Evolutionary conservation across 2,329 filamentous ascomycete species (phyloP).

Genomic region (Diaporthe nobilis): DNA sequence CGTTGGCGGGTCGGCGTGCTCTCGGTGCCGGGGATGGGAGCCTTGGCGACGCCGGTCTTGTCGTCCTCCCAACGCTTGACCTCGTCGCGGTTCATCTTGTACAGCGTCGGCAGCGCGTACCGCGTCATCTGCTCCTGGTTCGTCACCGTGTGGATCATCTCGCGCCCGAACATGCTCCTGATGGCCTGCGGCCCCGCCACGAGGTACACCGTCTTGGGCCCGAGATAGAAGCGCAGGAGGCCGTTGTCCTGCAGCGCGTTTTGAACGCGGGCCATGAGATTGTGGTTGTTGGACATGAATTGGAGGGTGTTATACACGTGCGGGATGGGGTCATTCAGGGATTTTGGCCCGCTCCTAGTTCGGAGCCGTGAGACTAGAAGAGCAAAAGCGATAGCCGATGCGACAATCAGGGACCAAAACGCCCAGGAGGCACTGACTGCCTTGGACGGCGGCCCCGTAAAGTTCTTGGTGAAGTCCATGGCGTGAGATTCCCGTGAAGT

Average conservation of each 20-base stretch:
- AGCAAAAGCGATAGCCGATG: background rate
- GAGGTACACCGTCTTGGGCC: slow-evolving; percentile 41
- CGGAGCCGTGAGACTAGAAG: background rate
- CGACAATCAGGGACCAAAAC: background rate
- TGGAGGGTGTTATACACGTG: slow-evolving; percentile 43
- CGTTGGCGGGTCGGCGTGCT: slow-evolving; percentile 32
- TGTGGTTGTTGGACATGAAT: slow-evolving; percentile 40
- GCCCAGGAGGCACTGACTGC: background rate
- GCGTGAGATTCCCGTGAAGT: background rate
- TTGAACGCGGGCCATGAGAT: slow-evolving; percentile 39
- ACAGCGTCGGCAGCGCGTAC: slow-evolving; percentile 39
- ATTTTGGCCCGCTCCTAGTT: background rate
- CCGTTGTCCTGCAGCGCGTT: slow-evolving; percentile 24
- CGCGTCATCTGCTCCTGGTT: slow-evolving; percentile 44
- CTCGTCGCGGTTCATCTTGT: slow-evolving; percentile 19
- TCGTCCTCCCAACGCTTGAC: slow-evolving; percentile 32
- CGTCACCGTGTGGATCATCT: slow-evolving; percentile 22
- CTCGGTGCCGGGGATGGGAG: slow-evolving; percentile 38
- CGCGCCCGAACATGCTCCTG: slow-evolving; percentile 42
- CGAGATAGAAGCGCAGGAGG: slow-evolving; percentile 41
- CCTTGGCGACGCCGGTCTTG: slow-evolving; percentile 49
- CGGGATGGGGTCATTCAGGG: slow-evolving; percentile 40
- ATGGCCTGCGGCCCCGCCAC: slow-evolving; percentile 40
- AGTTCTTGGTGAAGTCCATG: background rate
- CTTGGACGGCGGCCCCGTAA: background rate